These are phyloP conservation scores for Camillea tinctor DNA, from an alignment of 2,329 filamentous ascomycete genomes.

Conservation along the genomic window DNA sequence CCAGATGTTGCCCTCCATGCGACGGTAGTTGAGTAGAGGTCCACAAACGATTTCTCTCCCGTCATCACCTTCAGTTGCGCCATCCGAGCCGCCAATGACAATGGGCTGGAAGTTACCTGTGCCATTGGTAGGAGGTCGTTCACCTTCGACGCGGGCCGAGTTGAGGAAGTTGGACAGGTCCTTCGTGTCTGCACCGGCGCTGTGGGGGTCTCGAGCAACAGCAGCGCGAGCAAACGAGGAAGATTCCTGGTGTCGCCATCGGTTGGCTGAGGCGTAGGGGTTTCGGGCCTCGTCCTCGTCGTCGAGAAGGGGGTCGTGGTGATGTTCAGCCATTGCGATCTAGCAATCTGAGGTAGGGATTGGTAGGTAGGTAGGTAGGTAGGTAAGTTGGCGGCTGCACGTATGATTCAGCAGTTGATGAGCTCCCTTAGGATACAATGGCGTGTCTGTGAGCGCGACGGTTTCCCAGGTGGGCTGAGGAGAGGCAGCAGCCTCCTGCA, in stretches of 20 bases:
- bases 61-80: conserved; percentile 34
- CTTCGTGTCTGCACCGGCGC: conserved; percentile 41
- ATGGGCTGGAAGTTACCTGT: conserved; percentile 47
- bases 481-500: too few relatives aligned
- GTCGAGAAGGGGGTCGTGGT: conserved; percentile 23
- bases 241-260: conserved; percentile 66
- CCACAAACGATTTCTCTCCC: conserved; percentile 66
- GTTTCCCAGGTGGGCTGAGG: too few relatives aligned
- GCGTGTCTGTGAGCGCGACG: background rate
- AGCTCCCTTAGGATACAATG: background rate
- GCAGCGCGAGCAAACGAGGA: conserved; percentile 51
- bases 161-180: conserved; percentile 59
- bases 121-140: conserved; percentile 29
- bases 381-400: too few relatives aligned
- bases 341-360: too few relatives aligned
- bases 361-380: too few relatives aligned
- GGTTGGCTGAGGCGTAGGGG: conserved; percentile 54
- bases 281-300: conserved; percentile 42
- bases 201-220: conserved; percentile 40
- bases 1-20: conserved; percentile 70
- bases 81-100: conserved; percentile 41
- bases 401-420: conserved; percentile 5
- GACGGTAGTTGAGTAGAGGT: conserved; percentile 74
- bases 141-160: conserved; percentile 48
- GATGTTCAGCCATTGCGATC: conserved; percentile 22